Conservation (phyloP, 2,329 filamentous ascomycete species). For the Calonectria pauciramosa region DNA sequence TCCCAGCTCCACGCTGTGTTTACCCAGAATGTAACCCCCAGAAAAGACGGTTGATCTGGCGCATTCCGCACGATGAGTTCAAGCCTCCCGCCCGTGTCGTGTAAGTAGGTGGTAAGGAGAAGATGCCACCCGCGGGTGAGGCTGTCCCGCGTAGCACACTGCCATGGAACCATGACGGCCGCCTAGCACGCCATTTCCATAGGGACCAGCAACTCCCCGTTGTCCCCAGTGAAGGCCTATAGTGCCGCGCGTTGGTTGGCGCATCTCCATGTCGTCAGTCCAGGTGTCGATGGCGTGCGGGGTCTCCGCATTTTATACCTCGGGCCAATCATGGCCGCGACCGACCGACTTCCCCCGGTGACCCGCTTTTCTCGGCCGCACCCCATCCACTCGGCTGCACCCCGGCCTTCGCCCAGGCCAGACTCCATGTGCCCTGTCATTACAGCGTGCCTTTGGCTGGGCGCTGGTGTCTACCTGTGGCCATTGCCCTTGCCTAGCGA, state of each 20-base stretch:
- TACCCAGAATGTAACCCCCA: neutral
- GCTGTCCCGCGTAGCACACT: neutral
- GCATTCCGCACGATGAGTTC: neutral
- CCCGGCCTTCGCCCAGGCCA: constrained; percentile 22
- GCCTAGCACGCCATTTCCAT: constrained; percentile 39
- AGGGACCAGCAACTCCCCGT: constrained; percentile 4
- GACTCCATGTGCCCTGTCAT: neutral
- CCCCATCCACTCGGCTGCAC: constrained; percentile 28
- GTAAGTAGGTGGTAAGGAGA: neutral
- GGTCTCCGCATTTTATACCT: constrained; percentile 35
- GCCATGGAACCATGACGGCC: neutral
- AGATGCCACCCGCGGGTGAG: neutral
- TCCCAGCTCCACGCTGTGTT: neutral
- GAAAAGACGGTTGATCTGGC: neutral
- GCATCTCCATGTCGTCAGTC: constrained; percentile 34
- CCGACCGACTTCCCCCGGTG: constrained; percentile 36
- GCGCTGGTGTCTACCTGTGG: neutral
- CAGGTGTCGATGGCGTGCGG: constrained; percentile 43
- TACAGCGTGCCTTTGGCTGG: neutral
- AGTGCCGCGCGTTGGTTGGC: constrained; percentile 25
- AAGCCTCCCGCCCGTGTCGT: neutral
- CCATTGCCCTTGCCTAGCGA: neutral
- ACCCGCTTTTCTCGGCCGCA: constrained; percentile 15
- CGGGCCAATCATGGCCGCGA: constrained; percentile 23
- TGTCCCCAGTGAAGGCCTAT: constrained; percentile 38